Percentiles rank a stretch among this genome's conserved stretches.
Evolutionary conservation across 495 filamentous ascomycete species (phyloP).

Genomic region (Penicillium verhagenii): DNA sequence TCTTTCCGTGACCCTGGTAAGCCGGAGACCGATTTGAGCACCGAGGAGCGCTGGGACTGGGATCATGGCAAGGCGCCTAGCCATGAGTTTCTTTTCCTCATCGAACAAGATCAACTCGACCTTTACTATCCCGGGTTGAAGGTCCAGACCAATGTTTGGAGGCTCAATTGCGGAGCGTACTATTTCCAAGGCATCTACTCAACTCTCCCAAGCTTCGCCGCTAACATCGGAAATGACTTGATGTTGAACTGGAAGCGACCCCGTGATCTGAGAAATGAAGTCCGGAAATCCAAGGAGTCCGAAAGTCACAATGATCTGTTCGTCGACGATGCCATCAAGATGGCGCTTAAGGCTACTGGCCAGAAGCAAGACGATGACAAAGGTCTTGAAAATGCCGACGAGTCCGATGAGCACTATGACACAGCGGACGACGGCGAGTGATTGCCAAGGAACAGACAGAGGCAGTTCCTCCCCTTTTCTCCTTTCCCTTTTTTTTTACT

Average conservation of each 20-base stretch:
- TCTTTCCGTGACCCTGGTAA: conserved; percentile 41
- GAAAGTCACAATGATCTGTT: not conserved
- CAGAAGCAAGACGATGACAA: not conserved
- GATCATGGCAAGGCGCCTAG: conserved; percentile 18
- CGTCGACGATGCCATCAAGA: not conserved
- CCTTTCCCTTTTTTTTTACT: not conserved
- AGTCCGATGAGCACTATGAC: conserved; percentile 3
- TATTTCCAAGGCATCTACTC: conserved; percentile 56
- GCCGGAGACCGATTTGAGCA: conserved; percentile 41
- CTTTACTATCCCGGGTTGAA: conserved; percentile 75
- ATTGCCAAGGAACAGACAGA: not conserved
- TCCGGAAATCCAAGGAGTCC: not conserved
- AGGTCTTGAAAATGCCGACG: not conserved
- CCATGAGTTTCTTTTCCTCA: conserved; percentile 58
- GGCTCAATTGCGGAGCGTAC: conserved; percentile 59
- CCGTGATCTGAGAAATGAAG: not conserved
- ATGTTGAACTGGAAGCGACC: conserved; percentile 66
- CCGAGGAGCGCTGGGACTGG: conserved; percentile 37
- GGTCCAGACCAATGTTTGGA: conserved; percentile 60
- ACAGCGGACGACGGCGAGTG: not conserved
- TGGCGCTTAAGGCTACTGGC: conserved; percentile 6
- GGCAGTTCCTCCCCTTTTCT: not conserved
- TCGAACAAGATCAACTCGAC: conserved; percentile 64
- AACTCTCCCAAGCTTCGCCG: conserved; percentile 58
- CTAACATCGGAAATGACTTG: conserved; percentile 67